Percentiles rank a stretch among this genome's conserved stretches.
Evolutionary conservation across 257 asterid species (phyloP).

Genomic region (Cinchona pubescens): DNA sequence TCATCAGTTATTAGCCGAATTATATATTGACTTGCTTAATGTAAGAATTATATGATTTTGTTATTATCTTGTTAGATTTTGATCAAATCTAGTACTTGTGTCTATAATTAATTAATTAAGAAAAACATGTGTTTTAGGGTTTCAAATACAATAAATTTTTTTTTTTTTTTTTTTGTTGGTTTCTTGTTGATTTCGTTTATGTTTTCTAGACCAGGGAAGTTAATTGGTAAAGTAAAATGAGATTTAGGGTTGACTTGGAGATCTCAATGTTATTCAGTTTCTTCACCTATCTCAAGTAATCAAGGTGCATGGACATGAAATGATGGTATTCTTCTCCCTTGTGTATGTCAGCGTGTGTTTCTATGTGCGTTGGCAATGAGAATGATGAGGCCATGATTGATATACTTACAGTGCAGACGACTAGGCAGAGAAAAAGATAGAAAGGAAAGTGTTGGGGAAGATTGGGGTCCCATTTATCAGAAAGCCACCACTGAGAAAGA

Average conservation of each 20-base stretch:
- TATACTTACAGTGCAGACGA: slow-evolving; percentile 14
- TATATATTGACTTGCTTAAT: slow-evolving; percentile 4
- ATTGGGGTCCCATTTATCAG: slow-evolving; percentile 21
- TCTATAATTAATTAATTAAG: not conserved
- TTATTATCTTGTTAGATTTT: not conserved
- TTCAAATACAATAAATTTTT: not conserved
- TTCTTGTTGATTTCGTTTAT: not conserved
- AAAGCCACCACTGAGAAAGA: slow-evolving; percentile 20
- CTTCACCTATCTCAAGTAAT: not conserved
- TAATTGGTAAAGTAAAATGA: not conserved
- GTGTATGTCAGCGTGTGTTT: not conserved
- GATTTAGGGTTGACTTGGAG: not conserved
- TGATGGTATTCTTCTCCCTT: not conserved
- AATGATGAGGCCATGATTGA: slow-evolving; percentile 27
- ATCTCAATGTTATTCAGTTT: not conserved
- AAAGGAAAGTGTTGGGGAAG: not conserved
- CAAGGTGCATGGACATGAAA: not conserved
- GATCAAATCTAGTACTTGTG: not conserved
- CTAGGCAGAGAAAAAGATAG: slow-evolving; percentile 21
- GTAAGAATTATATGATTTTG: slow-evolving; percentile 13
- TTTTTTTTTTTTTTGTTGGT: not conserved
- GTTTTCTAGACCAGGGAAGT: not conserved
- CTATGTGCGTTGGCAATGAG: slow-evolving; percentile 10
- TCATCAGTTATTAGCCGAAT: slow-evolving; percentile 1
- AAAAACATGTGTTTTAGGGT: slow-evolving; percentile 4